These are phyloP conservation scores for Hemisphaericaspora xylofermentans DNA, from an alignment of 1,139 yeast species.

Conservation along the genomic window DNA sequence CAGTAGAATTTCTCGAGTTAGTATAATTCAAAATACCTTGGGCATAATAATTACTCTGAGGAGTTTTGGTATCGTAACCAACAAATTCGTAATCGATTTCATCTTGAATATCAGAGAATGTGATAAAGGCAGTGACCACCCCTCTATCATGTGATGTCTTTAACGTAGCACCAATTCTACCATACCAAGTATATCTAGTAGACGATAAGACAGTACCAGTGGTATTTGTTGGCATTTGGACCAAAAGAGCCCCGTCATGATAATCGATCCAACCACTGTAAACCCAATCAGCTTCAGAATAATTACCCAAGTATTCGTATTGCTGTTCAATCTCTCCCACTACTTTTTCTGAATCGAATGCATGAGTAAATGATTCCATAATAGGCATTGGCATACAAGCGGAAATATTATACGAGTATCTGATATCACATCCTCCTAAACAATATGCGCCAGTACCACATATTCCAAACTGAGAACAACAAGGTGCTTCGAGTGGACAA, in stretches of 20 bases:
- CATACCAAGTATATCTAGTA: constrained; percentile 83
- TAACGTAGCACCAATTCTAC: constrained; percentile 66
- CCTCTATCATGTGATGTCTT: constrained; percentile 77
- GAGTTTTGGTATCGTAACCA: constrained; percentile 65
- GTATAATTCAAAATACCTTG: constrained; percentile 71
- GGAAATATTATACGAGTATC: constrained; percentile 56
- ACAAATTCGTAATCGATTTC: constrained; percentile 88
- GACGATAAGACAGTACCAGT: constrained; percentile 83
- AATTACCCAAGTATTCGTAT: constrained; percentile 65
- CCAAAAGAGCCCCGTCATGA: constrained; percentile 51
- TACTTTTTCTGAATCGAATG: constrained; percentile 34
- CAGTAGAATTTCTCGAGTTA: constrained; percentile 49
- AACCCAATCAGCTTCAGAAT: constrained; percentile 66
- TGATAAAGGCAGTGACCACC: constrained; percentile 82
- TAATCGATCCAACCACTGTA: constrained; percentile 68
- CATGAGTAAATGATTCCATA: constrained; percentile 33
- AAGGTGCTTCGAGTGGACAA: constrained; percentile 74
- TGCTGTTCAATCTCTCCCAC: constrained; percentile 27
- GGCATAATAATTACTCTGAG: constrained; percentile 77
- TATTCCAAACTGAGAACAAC: constrained; percentile 81
- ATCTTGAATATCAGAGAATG: constrained; percentile 83
- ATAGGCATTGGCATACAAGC: constrained; percentile 70
- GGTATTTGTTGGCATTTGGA: constrained; percentile 80
- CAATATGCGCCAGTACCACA: constrained; percentile 84
- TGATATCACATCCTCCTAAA: constrained; percentile 79